Percentiles rank a stretch among this genome's conserved stretches.
Evolutionary conservation across 805 yeast genomes (phyloP).

Genomic region (Spencermartinsiella europaea): DNA sequence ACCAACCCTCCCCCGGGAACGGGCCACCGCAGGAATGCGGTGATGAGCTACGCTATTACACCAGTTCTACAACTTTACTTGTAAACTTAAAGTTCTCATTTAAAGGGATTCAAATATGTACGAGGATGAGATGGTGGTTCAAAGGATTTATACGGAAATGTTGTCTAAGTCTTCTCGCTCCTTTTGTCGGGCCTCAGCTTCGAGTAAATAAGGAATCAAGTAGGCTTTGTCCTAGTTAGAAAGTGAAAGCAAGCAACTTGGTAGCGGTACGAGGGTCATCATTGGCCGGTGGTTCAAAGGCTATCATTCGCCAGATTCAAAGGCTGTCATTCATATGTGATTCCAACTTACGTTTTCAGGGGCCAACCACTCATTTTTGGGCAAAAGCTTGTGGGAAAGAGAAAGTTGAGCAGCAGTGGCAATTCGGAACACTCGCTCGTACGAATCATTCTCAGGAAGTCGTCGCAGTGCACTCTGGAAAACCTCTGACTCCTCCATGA

Average conservation of each 20-base stretch:
- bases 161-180: constrained; percentile 90
- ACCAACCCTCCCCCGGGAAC: no score
- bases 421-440: constrained; percentile 89
- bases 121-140: no score
- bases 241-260: neutral
- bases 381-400: constrained; percentile 77
- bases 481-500: constrained; percentile 80
- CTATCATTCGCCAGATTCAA: no score
- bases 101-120: no score
- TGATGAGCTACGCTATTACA: no score
- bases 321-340: neutral
- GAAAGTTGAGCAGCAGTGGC: constrained; percentile 88
- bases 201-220: constrained; percentile 82
- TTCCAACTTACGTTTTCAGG: constrained; percentile 48
- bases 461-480: constrained; percentile 85
- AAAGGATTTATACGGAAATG: constrained; percentile 34
- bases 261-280: no score
- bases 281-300: no score
- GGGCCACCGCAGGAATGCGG: no score
- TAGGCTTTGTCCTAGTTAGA: constrained; percentile 38
- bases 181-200: constrained; percentile 86
- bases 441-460: constrained; percentile 76
- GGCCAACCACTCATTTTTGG: constrained; percentile 69
- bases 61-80: no score
- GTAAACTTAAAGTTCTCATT: no score